Evolutionary conservation across 352 stramenopile genomes (phyloP).

Genomic region (Globisporangium irregulare): DNA sequence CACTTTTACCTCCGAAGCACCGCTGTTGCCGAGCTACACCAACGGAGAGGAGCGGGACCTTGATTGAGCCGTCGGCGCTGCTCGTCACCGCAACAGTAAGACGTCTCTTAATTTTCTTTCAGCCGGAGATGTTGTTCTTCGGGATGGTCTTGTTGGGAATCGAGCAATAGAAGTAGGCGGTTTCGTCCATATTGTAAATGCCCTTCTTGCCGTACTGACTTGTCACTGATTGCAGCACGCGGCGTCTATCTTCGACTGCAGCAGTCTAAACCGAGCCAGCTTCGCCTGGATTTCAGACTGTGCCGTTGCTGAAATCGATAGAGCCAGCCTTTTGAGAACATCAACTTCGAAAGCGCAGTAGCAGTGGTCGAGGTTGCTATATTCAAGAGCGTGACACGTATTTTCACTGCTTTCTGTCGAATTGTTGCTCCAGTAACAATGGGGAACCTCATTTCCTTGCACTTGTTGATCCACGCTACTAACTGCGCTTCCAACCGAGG

Average conservation of each 20-base stretch:
- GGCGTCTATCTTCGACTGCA: not conserved
- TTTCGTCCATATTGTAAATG: conserved; percentile 15
- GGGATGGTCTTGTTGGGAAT: not conserved
- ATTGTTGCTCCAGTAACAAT: not conserved
- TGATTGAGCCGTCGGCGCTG: not conserved
- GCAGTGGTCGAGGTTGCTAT: not conserved
- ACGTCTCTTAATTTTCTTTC: conserved; percentile 2
- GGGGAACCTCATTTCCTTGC: not conserved
- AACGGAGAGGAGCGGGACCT: conserved; percentile 1
- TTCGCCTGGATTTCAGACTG: not conserved
- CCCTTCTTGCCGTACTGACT: conserved; percentile 6
- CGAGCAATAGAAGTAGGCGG: conserved; percentile 6
- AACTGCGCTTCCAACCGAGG: not conserved
- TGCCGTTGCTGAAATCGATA: not conserved
- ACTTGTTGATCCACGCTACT: not conserved
- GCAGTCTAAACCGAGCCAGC: not conserved
- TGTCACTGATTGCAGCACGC: not conserved
- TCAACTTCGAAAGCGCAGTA: not conserved
- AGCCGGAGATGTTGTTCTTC: not conserved
- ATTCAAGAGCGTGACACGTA: not conserved
- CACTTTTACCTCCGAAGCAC: not conserved
- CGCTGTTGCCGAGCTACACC: not conserved
- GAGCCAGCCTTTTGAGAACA: conserved; percentile 9
- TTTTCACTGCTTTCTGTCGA: not conserved
- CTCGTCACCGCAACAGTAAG: not conserved